phyloP scores from a whole-genome alignment of 257 asterid species.

The Coffea eugenioides region DNA sequence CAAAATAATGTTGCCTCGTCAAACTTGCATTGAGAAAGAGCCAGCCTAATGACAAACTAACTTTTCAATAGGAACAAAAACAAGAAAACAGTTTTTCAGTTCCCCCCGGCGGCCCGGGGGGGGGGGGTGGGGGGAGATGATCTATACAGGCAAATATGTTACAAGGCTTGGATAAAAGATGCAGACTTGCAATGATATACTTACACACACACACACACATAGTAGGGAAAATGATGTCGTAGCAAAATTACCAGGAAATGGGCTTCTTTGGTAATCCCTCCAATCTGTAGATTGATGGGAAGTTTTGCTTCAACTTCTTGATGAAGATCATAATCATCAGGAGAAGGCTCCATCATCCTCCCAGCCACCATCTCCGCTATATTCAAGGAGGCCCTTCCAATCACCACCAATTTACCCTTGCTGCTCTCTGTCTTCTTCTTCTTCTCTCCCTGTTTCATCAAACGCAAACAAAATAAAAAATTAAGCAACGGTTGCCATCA shows the following conservation, averaged over 20 bases:
- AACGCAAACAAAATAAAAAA: not conserved
- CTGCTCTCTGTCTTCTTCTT: constrained; percentile 21
- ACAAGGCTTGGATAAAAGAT: too few relatives aligned
- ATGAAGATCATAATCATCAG: not conserved
- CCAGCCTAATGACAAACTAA: too few relatives aligned
- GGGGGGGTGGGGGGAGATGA: too few relatives aligned
- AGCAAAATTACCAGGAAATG: constrained; percentile 45
- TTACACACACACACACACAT: too few relatives aligned
- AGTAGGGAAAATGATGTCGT: too few relatives aligned
- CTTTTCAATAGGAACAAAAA: not conserved
- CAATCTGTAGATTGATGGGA: constrained; percentile 44
- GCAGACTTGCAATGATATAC: too few relatives aligned
- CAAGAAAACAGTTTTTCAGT: not conserved
- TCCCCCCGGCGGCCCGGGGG: not conserved
- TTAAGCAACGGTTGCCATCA: not conserved
- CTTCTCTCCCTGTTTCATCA: constrained; percentile 37
- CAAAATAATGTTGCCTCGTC: too few relatives aligned
- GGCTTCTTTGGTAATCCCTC: constrained; percentile 39
- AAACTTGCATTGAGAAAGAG: not conserved
- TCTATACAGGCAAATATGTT: too few relatives aligned
- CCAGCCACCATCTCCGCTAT: constrained; percentile 55
- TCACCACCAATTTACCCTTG: constrained; percentile 42
- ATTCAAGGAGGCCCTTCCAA: constrained; percentile 52
- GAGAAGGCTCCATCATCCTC: constrained; percentile 28
- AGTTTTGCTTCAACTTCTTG: constrained; percentile 38